Base-by-base conservation (phyloP, 129 eudicot genomes). In the Arctium lappa region DNA sequence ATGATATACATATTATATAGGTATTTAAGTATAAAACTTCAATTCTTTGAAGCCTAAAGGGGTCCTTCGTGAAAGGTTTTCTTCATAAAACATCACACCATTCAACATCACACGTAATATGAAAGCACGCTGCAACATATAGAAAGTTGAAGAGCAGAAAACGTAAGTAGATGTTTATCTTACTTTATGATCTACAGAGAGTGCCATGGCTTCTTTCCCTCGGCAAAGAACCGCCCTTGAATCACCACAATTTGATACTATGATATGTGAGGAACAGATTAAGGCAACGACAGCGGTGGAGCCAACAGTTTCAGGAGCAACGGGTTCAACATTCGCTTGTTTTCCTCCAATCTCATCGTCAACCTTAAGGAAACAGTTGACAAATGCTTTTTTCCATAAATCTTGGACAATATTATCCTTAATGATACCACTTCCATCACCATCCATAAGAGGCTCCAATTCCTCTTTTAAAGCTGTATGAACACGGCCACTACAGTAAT, bases 401-500 rank as follows among this genome's bases (percentile, higher is more conserved):
- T 86, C 87, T 69, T 86, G 86, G 81, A 60, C 30, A 1, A 60
- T 60, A n/a, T 16, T 60, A n/a, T 60, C 68, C 68, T 60, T 60
- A 60, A 0, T 33, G 2, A 33, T 88, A 16, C 85, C 84, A 34
- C 34, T 83, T 78, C 46, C 84, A 15, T 79, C 90, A 29, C 82
- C 82, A 46, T 34, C 83, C 78, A 86, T 90, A 50, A 80, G 13
- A 70, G 75, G 73, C 60, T 88, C 87, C 74, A 88, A 80, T 82
- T 91, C 92, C 86, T 91, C 94, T 36, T 84, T 78, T 79, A 91
- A 82, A 73, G 90, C 89, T 63, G 72, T 4, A 85, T 87, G 94
- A 74, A 91, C 27, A 16, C 89, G 94, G 37, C 86, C 91, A 72
- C 84, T 82, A 75, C 92, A 91, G 71, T 91, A 91, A 48, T 88